phyloP scores from a whole-genome alignment of 352 stramenopile genomes.

The Phytophthora cryptogea region DNA sequence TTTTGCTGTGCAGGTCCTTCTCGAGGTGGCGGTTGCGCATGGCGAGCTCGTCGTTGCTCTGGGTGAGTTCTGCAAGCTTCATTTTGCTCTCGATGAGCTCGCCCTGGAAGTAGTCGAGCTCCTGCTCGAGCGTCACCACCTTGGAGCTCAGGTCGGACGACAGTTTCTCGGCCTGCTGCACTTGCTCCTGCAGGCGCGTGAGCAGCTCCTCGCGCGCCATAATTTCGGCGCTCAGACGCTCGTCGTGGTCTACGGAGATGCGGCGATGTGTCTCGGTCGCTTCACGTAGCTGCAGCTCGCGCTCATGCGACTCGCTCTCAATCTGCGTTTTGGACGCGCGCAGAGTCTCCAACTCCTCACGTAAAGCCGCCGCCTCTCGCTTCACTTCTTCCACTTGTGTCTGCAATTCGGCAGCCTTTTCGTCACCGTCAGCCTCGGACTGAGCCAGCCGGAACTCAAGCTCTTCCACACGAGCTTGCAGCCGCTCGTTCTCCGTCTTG shows the following conservation, averaged over 20 bases:
- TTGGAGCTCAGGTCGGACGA: constrained; percentile 42
- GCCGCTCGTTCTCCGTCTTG: constrained; percentile 53
- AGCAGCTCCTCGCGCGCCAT: constrained; percentile 63
- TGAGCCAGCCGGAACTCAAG: constrained; percentile 50
- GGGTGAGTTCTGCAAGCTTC: constrained; percentile 73
- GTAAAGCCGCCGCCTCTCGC: constrained; percentile 50
- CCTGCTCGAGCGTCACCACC: constrained; percentile 59
- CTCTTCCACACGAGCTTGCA: constrained; percentile 67
- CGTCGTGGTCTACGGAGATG: constrained; percentile 43
- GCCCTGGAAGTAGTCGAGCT: constrained; percentile 85
- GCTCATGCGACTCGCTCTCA: constrained; percentile 54
- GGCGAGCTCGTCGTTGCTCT: constrained; percentile 73
- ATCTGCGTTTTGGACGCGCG: constrained; percentile 51
- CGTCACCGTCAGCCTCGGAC: constrained; percentile 41
- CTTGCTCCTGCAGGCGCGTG: constrained; percentile 44
- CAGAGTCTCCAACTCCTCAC: constrained; percentile 54
- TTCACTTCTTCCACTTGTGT: constrained; percentile 54
- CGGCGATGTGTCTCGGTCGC: constrained; percentile 50
- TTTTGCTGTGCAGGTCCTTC: constrained; percentile 44
- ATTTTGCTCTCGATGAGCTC: constrained; percentile 88
- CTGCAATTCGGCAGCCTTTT: constrained; percentile 53
- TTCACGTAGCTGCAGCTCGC: constrained; percentile 46
- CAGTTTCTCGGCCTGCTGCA: constrained; percentile 36
- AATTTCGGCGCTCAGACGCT: constrained; percentile 44
- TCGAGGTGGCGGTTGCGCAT: constrained; percentile 69